phyloP scores from a whole-genome alignment of 495 filamentous ascomycete genomes.

The Glutinoglossum americanum region DNA sequence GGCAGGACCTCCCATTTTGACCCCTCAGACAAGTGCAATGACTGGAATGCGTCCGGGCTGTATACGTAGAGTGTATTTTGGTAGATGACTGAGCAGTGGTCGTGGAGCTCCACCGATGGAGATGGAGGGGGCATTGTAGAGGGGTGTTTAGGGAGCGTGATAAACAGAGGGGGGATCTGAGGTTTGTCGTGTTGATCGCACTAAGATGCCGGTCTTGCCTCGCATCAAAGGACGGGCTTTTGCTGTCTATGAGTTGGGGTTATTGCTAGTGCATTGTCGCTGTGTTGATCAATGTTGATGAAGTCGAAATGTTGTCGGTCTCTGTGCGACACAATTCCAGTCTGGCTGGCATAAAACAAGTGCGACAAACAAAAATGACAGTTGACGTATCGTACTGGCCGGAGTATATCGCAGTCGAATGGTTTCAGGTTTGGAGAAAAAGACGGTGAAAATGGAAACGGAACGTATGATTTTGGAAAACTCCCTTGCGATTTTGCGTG shows the following conservation, averaged over 20 bases:
- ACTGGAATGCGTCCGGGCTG: constrained; percentile 52
- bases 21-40: constrained; percentile 42
- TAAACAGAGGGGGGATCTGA: neutral
- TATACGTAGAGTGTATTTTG: constrained; percentile 76
- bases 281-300: neutral
- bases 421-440: neutral
- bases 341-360: neutral
- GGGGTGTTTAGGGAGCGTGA: neutral
- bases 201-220: neutral
- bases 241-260: neutral
- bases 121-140: constrained; percentile 36
- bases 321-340: neutral
- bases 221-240: neutral
- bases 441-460: neutral
- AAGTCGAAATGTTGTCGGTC: neutral
- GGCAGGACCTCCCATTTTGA: constrained; percentile 46
- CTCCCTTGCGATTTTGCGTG: neutral
- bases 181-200: neutral
- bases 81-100: constrained; percentile 65
- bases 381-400: neutral
- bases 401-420: neutral
- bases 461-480: neutral
- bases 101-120: constrained; percentile 41
- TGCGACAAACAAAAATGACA: neutral
- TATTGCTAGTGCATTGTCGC: neutral